Evolutionary conservation across 176 grass and related monocot genomes (phyloP), one percentile per base, ranked within the genome.

Genomic region (Guadua angustifolia): DNA sequence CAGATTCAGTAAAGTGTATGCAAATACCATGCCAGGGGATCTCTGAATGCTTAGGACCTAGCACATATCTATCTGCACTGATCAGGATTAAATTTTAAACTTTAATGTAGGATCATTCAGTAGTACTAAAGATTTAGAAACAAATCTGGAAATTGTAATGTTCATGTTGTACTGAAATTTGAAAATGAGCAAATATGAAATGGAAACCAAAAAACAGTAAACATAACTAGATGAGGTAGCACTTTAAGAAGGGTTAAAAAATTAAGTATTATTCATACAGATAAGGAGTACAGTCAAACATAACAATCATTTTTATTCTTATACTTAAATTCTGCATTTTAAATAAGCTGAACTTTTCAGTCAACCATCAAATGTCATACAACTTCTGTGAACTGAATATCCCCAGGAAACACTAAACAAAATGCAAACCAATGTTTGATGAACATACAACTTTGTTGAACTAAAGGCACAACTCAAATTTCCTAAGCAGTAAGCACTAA

Each of bases 111-210:
- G 18, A 71, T 25, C 57, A 25, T 70, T 51, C 5, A 40, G 42
- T 24, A 46, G n/a, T 19, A 39, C 10, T 5, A 15, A 76, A 22
- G 57, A 18, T 67, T 73, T 70, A 46, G 25, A 39, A 70, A 64
- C 32, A 40, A 35, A 45, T 78, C 25, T 79, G 60, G 46, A 29
- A 15, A 78, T 19, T 78, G 44, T 24, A 65, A 71, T 47, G 45
- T 18, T 49, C 53, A 32, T 46, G 5, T 9, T 68, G 39, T 19
- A 57, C 22, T 68, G 52, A 55, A 66, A 66, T 56, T 69, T 76
- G 47, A 53, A 73, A 84, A 43, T 15, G 14, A 52, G 44, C 15
- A 74, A 74, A 32, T 19, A 72, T 49, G 55, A 82, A 47, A 61
- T 62, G 13, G 80, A 42, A 39, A 64, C 29, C 56, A 53, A 71